Percentiles rank a stretch among this genome's conserved stretches.
Conservation (phyloP, 2,329 filamentous ascomycete species). For the Aspergillus pseudoglaucus region DNA sequence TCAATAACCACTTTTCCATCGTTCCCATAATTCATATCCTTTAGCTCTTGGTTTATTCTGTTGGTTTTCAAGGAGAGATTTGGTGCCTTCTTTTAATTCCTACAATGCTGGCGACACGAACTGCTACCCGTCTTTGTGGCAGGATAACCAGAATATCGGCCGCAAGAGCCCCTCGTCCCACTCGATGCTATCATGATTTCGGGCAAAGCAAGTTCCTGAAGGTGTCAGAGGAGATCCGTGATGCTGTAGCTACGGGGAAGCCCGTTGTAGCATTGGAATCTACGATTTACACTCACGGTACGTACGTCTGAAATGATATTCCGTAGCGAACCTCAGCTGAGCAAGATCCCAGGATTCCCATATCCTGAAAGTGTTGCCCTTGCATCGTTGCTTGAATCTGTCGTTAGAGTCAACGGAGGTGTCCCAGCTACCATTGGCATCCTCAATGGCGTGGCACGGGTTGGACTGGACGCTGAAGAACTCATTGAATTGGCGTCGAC, state of each 20-base stretch:
- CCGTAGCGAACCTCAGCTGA: constrained; percentile 5
- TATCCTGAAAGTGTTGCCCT: constrained; percentile 68
- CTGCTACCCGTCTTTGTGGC: constrained; percentile 14
- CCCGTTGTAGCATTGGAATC: constrained; percentile 91
- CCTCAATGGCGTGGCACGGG: constrained; percentile 70
- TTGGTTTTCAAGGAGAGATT: neutral
- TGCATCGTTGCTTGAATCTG: constrained; percentile 69
- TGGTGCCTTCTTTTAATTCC: neutral
- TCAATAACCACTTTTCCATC: neutral
- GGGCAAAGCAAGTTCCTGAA: constrained; percentile 50
- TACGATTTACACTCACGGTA: constrained; percentile 94
- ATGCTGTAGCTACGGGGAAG: constrained; percentile 65
- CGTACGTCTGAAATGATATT: constrained; percentile 37
- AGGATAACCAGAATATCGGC: constrained; percentile 9
- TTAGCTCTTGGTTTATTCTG: neutral
- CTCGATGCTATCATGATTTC: constrained; percentile 23
- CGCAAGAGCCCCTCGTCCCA: constrained; percentile 4
- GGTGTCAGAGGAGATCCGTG: constrained; percentile 74
- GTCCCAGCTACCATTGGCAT: constrained; percentile 89
- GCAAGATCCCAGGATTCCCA: constrained; percentile 50
- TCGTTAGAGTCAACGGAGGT: constrained; percentile 73
- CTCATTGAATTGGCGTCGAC: constrained; percentile 61
- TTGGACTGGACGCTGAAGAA: constrained; percentile 69
- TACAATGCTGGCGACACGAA: constrained; percentile 16
- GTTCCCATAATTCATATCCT: neutral